These are phyloP conservation scores for Verbascum thapsus DNA, from an alignment of 257 asterid species.

Conservation along the genomic window DNA sequence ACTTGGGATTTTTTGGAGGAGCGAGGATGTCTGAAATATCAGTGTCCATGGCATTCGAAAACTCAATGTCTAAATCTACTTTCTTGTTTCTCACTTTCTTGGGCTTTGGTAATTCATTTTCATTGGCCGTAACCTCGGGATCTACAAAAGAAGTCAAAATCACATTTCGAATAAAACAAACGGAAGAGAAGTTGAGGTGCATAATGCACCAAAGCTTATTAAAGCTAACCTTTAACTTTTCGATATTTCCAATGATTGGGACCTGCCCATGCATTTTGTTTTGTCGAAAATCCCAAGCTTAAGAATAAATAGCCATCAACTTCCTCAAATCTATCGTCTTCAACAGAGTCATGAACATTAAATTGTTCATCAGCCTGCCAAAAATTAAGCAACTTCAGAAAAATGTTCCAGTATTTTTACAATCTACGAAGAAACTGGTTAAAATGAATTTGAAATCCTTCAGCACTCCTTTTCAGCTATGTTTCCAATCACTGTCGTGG, in stretches of 20 bases:
- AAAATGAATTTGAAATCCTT: no score
- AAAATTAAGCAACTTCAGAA: conserved; percentile 26
- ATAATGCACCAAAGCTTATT: conserved; percentile 28
- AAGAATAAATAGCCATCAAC: conserved; percentile 73
- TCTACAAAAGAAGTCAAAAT: conserved; percentile 43
- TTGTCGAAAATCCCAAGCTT: conserved; percentile 78
- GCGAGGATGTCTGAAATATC: conserved; percentile 66
- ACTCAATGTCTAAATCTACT: conserved; percentile 65
- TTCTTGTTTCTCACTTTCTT: conserved; percentile 66
- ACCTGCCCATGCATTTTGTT: conserved; percentile 98
- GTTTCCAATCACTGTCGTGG: no score
- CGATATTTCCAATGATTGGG: conserved; percentile 94
- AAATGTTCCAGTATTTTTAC: conserved; percentile 4
- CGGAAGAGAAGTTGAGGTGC: conserved; percentile 1
- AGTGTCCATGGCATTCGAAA: conserved; percentile 52
- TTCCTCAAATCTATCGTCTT: conserved; percentile 61
- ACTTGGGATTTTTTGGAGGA: conserved; percentile 87
- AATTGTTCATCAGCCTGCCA: conserved; percentile 60
- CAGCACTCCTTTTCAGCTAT: no score
- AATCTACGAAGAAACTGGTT: not conserved
- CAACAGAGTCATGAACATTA: conserved; percentile 47
- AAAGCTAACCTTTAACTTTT: conserved; percentile 64
- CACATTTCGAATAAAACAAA: conserved; percentile 19
- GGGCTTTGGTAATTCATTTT: conserved; percentile 61
- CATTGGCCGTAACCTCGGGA: conserved; percentile 50